Conservation (phyloP, 495 filamentous ascomycete genomes). For the Podospora pseudocomata region DNA sequence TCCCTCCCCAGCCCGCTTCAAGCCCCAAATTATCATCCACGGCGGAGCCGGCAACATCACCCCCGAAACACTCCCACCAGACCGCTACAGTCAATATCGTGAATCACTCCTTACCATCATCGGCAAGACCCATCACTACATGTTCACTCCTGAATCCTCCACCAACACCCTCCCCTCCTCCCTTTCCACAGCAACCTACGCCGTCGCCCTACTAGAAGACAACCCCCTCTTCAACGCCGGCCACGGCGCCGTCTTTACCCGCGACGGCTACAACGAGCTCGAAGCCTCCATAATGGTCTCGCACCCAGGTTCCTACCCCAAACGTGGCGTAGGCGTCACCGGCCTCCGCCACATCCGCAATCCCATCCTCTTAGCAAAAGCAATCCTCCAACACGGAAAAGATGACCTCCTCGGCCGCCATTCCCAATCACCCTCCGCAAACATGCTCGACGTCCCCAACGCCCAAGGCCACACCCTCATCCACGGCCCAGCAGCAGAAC, state of each 20-base stretch:
- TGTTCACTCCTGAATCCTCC: constrained; percentile 27
- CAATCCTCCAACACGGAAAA: constrained; percentile 64
- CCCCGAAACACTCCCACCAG: constrained; percentile 59
- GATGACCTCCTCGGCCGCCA: constrained; percentile 35
- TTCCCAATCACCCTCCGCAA: constrained; percentile 30
- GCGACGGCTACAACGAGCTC: constrained; percentile 76
- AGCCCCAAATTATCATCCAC: constrained; percentile 76
- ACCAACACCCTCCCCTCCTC: constrained; percentile 43
- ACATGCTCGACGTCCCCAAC: constrained; percentile 37
- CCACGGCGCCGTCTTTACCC: constrained; percentile 81
- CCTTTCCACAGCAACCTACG: constrained; percentile 69
- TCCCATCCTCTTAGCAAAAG: constrained; percentile 70
- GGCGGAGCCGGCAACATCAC: constrained; percentile 83
- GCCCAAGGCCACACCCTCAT: constrained; percentile 66
- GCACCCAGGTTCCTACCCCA: constrained; percentile 52
- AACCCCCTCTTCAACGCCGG: constrained; percentile 82
- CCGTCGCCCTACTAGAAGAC: constrained; percentile 74
- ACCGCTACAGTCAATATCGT: constrained; percentile 58
- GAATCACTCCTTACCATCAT: constrained; percentile 59
- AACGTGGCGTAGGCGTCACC: constrained; percentile 74
- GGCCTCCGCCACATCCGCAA: constrained; percentile 69
- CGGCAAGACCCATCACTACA: constrained; percentile 35
- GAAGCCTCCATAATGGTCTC: constrained; percentile 91
- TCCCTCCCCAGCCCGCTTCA: constrained; percentile 23
- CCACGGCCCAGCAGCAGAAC: constrained; percentile 63